Conservation (phyloP, 257 asterid genomes). For the Solanum rostratum region DNA sequence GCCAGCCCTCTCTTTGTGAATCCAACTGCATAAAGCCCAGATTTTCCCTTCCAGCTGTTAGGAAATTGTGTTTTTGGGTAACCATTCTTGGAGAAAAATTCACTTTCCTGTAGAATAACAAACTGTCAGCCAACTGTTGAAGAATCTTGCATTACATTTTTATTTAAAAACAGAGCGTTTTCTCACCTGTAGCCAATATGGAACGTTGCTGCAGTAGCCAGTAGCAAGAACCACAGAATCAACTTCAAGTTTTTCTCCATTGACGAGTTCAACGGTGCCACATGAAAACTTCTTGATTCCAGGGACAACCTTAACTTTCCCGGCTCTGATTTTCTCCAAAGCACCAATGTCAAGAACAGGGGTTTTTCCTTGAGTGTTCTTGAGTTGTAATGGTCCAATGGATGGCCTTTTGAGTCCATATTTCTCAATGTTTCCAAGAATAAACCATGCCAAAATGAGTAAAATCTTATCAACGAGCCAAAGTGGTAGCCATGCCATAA, state of each 20-base stretch:
- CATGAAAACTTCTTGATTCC: constrained; percentile 33
- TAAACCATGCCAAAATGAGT: constrained; percentile 36
- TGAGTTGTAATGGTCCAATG: constrained; percentile 45
- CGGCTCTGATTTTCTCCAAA: constrained; percentile 39
- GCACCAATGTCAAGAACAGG: constrained; percentile 70
- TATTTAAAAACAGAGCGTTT: not conserved
- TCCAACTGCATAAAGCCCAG: constrained; percentile 54
- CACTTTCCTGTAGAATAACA: constrained; percentile 25
- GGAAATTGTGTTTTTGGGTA: constrained; percentile 51
- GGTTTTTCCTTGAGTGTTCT: constrained; percentile 49
- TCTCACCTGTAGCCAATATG: constrained; percentile 50
- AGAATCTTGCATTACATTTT: not conserved
- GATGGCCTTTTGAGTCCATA: constrained; percentile 48
- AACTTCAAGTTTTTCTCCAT: constrained; percentile 31
- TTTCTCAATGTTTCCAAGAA: constrained; percentile 37
- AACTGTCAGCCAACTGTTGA: not conserved
- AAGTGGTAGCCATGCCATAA: constrained; percentile 56
- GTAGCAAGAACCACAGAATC: constrained; percentile 55
- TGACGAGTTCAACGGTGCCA: constrained; percentile 26
- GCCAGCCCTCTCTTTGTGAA: constrained; percentile 61
- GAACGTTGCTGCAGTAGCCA: constrained; percentile 62
- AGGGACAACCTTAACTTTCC: constrained; percentile 39
- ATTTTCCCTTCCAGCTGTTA: constrained; percentile 59
- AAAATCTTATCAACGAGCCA: constrained; percentile 55
- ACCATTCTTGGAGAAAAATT: constrained; percentile 41